Percentiles rank a stretch among this genome's conserved stretches.
Conservation (phyloP, 2,329 filamentous ascomycete genomes). For the Coniochaeta hoffmannii region DNA sequence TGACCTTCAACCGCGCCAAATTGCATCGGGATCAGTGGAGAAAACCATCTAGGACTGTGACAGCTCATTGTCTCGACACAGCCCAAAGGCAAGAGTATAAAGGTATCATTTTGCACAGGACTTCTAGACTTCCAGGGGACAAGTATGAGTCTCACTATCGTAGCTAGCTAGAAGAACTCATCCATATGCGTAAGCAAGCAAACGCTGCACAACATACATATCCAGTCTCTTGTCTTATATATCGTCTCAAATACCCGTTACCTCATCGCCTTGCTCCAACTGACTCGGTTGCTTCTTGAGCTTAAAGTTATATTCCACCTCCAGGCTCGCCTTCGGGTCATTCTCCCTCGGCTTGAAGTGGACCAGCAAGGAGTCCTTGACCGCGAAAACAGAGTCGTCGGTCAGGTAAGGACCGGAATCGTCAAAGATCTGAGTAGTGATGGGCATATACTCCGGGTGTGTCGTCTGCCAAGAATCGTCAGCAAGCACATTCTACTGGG, state of each 20-base stretch:
- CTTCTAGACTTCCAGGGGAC: too few relatives aligned
- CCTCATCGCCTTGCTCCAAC: background rate
- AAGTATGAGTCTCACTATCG: too few relatives aligned
- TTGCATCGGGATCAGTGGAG: too few relatives aligned
- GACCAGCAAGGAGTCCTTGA: slow-evolving; percentile 29
- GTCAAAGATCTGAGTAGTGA: slow-evolving; percentile 68
- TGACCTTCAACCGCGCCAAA: too few relatives aligned
- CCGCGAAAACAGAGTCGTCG: slow-evolving; percentile 33
- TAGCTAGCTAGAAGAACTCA: too few relatives aligned
- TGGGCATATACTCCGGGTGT: slow-evolving; percentile 43
- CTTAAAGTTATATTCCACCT: slow-evolving; percentile 22
- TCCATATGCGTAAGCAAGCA: too few relatives aligned
- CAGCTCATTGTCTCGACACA: too few relatives aligned
- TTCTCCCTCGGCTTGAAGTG: slow-evolving; percentile 22
- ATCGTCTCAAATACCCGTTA: background rate
- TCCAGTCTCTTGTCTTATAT: too few relatives aligned
- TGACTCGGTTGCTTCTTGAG: background rate
- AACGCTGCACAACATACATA: too few relatives aligned
- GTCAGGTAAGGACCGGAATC: slow-evolving; percentile 48
- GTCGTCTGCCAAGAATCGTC: slow-evolving; percentile 39
- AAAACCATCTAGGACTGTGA: too few relatives aligned
- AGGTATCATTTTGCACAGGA: too few relatives aligned
- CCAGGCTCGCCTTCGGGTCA: slow-evolving; percentile 20
- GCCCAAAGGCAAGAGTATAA: too few relatives aligned
- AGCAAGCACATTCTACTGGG: background rate